Evolutionary conservation across 1,284 basidiomycete genomes (phyloP).

Genomic region (Xerocomus amazonicus): DNA sequence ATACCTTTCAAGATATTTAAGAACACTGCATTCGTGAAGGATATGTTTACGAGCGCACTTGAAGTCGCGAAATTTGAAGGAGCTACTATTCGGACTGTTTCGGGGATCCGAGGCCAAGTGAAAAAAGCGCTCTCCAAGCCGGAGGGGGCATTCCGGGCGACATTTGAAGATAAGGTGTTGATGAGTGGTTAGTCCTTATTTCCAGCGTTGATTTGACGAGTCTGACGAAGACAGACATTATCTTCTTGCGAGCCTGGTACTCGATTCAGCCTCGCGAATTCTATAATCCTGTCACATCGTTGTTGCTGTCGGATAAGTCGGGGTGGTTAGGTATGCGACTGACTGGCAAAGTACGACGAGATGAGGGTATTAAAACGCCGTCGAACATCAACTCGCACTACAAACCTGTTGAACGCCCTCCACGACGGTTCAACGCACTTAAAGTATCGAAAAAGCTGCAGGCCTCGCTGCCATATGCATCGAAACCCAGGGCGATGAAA

Average conservation of each 20-base stretch:
- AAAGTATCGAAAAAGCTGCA: slow-evolving; percentile 88
- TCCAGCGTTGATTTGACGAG: background rate
- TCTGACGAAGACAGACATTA: slow-evolving; percentile 61
- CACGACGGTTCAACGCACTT: slow-evolving; percentile 89
- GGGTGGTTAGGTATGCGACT: slow-evolving; percentile 92
- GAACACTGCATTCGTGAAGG: slow-evolving; percentile 97
- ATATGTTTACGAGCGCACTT: slow-evolving; percentile 92
- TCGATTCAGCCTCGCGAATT: slow-evolving; percentile 92
- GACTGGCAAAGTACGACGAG: slow-evolving; percentile 87
- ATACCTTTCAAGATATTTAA: slow-evolving; percentile 97
- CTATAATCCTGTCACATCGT: slow-evolving; percentile 95
- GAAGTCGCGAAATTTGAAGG: slow-evolving; percentile 99
- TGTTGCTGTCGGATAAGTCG: slow-evolving; percentile 78
- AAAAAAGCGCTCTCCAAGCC: slow-evolving; percentile 95
- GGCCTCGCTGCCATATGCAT: slow-evolving; percentile 85
- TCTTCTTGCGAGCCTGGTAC: slow-evolving; percentile 97
- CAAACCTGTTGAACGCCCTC: slow-evolving; percentile 75
- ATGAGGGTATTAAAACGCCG: slow-evolving; percentile 83
- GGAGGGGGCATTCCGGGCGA: slow-evolving; percentile 92
- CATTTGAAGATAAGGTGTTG: slow-evolving; percentile 97
- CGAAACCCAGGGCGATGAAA: slow-evolving; percentile 85
- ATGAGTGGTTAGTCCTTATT: slow-evolving; percentile 74
- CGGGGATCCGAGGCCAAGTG: slow-evolving; percentile 93
- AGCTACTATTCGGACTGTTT: slow-evolving; percentile 92
- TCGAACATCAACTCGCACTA: slow-evolving; percentile 84